A percentile compares a stretch with the other conserved stretches of the same genome.
These are phyloP conservation scores for Eimeria falciformis DNA, from an alignment of 169 alveolate genomes.

Conservation along the genomic window DNA sequence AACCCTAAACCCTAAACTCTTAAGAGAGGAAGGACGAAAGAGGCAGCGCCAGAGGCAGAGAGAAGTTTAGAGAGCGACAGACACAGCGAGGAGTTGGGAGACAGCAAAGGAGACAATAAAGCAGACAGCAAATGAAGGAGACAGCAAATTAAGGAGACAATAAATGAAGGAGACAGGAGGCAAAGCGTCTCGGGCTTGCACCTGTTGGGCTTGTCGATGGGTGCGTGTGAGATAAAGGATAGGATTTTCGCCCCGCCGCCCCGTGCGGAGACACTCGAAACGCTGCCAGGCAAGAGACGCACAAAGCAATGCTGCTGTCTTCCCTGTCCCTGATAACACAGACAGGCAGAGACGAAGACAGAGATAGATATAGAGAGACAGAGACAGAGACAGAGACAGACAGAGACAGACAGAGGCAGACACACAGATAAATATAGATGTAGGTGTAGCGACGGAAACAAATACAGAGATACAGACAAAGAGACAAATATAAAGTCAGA, in stretches of 20 bases:
- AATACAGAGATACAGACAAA: background rate
- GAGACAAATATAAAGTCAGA: background rate
- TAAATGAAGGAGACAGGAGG: background rate
- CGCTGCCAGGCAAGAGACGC: constrained; percentile 70
- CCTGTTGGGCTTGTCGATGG: constrained; percentile 52
- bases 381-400: background rate
- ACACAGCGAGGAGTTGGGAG: background rate
- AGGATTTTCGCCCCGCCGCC: background rate
- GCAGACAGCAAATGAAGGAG: background rate
- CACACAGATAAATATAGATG: background rate
- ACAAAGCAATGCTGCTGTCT: constrained; percentile 68
- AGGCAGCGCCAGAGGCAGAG: constrained; percentile 16
- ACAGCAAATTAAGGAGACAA: background rate
- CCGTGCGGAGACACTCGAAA: background rate
- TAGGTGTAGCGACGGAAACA: background rate
- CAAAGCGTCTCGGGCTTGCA: constrained; percentile 20
- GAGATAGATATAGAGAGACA: background rate
- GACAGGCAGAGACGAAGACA: background rate
- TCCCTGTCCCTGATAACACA: constrained; percentile 46
- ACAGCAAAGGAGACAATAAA: background rate
- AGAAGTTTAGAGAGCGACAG: background rate
- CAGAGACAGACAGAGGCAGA: background rate
- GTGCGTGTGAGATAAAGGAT: constrained; percentile 53
- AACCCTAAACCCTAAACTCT: background rate
- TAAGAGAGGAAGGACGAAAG: background rate